Evolutionary conservation across 1,284 basidiomycete genomes (phyloP).

Genomic region (Leccinum angustisporum): DNA sequence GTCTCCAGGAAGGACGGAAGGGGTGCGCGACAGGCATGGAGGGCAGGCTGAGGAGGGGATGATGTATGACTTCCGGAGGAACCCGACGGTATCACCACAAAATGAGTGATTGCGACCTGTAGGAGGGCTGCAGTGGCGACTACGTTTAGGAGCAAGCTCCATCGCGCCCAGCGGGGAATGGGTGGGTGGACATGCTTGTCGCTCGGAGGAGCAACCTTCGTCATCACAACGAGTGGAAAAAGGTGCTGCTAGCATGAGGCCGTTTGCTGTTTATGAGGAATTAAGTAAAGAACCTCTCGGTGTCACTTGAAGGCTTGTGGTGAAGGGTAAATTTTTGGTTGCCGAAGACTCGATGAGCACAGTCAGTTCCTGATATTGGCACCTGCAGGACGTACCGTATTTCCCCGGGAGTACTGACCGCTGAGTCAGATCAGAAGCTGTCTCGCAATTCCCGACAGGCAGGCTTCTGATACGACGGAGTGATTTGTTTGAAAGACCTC

Average conservation of each 20-base stretch:
- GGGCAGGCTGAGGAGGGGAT: background rate
- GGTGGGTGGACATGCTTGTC: slow-evolving; percentile 1
- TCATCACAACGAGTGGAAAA: background rate
- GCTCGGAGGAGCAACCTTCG: background rate
- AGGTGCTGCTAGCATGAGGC: background rate
- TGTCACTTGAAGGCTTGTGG: background rate
- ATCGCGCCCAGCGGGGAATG: slow-evolving; percentile 17
- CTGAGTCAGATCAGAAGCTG: background rate
- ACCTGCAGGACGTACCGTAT: background rate
- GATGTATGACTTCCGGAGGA: background rate
- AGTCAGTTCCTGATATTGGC: background rate
- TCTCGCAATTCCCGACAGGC: background rate
- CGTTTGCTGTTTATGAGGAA: background rate
- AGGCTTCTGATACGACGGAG: background rate
- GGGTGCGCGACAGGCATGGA: slow-evolving; percentile 17
- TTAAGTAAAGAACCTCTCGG: background rate
- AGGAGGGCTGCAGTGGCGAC: slow-evolving; percentile 16
- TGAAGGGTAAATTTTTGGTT: background rate
- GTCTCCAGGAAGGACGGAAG: slow-evolving; percentile 21
- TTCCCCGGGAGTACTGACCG: background rate
- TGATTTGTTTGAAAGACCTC: background rate
- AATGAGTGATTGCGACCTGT: slow-evolving; percentile 1
- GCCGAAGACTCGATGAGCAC: background rate
- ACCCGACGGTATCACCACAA: background rate
- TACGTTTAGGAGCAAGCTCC: slow-evolving; percentile 21